Conservation (phyloP, 1,139 yeast species). For the Hyphopichia fennica region DNA sequence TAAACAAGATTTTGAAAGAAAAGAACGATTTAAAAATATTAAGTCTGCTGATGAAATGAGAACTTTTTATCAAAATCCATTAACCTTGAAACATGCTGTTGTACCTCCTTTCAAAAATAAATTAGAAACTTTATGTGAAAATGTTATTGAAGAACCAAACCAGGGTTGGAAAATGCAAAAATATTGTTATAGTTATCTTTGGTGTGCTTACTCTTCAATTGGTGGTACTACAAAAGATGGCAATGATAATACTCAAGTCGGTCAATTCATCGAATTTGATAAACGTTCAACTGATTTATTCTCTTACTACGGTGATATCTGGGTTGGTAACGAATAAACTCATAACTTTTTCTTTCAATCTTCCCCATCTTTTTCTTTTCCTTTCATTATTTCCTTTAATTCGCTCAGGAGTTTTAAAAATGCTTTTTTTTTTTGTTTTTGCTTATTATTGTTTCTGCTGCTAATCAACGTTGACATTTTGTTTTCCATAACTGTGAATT, state of each 20-base stretch:
- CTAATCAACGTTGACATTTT: no score
- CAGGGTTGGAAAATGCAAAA: slow-evolving; percentile 31
- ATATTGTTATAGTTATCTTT: slow-evolving; percentile 43
- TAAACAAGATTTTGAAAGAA: slow-evolving; percentile 22
- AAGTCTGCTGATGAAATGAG: slow-evolving; percentile 18
- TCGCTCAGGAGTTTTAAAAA: not conserved
- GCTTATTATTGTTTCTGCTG: no score
- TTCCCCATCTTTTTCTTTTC: not conserved
- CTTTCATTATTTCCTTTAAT: no score
- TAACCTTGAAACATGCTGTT: slow-evolving; percentile 24
- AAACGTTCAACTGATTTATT: slow-evolving; percentile 20
- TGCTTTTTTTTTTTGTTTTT: no score
- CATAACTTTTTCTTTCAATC: not conserved
- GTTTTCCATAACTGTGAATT: no score
- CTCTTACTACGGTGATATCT: slow-evolving; percentile 32
- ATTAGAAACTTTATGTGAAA: slow-evolving; percentile 22
- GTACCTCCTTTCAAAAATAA: slow-evolving; percentile 31
- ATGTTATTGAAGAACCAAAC: slow-evolving; percentile 27
- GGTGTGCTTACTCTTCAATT: slow-evolving; percentile 46
- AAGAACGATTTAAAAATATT: slow-evolving; percentile 18
- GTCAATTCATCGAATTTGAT: slow-evolving; percentile 24
- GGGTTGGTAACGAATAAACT: slow-evolving; percentile 31
- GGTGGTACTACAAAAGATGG: slow-evolving; percentile 32
- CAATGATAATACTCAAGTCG: slow-evolving; percentile 23
- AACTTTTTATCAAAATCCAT: slow-evolving; percentile 22